phyloP scores from a whole-genome alignment of 805 yeast species.

The Candida rishiriensis region DNA sequence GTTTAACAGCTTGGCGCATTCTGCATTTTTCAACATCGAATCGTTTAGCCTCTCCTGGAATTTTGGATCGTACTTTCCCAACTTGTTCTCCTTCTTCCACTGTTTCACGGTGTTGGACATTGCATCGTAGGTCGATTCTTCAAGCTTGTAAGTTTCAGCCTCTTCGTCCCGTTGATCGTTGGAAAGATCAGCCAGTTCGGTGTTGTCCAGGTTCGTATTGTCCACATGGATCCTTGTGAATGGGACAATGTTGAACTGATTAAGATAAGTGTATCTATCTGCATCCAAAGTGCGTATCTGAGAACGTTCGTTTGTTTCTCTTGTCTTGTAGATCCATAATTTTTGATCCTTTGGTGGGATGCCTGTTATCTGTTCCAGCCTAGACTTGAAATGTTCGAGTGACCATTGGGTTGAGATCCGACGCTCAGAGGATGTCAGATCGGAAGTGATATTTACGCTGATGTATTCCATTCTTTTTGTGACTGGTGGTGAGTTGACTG shows the following conservation, averaged over 20 bases:
- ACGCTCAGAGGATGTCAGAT: slow-evolving; percentile 65
- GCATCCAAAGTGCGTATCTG: slow-evolving; percentile 19
- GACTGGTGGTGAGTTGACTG: too few species aligned
- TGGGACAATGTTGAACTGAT: slow-evolving; percentile 30
- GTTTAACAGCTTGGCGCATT: slow-evolving; percentile 30
- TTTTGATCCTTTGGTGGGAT: slow-evolving; percentile 56
- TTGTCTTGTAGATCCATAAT: slow-evolving; percentile 40
- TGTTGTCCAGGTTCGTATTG: slow-evolving; percentile 45
- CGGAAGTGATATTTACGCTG: slow-evolving; percentile 56
- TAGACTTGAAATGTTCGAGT: slow-evolving; percentile 43
- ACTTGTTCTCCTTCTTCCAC: slow-evolving; percentile 65
- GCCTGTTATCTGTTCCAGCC: slow-evolving; percentile 71
- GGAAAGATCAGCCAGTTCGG: slow-evolving; percentile 34
- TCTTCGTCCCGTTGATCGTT: slow-evolving; percentile 15
- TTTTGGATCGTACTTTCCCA: slow-evolving; percentile 71
- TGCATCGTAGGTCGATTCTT: slow-evolving; percentile 58
- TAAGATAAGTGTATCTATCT: slow-evolving; percentile 17
- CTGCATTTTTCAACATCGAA: slow-evolving; percentile 21
- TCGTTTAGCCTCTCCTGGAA: slow-evolving; percentile 29
- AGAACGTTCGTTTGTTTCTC: slow-evolving; percentile 33
- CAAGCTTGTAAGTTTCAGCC: slow-evolving; percentile 39
- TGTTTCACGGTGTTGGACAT: slow-evolving; percentile 59
- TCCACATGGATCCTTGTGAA: slow-evolving; percentile 52
- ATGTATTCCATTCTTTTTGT: slow-evolving; percentile 24
- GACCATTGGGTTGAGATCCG: slow-evolving; percentile 62